Percentiles rank a stretch among this genome's conserved stretches.
Conservation (phyloP, 768 basidiomycete species). For the Termitomyces sp. region DNA sequence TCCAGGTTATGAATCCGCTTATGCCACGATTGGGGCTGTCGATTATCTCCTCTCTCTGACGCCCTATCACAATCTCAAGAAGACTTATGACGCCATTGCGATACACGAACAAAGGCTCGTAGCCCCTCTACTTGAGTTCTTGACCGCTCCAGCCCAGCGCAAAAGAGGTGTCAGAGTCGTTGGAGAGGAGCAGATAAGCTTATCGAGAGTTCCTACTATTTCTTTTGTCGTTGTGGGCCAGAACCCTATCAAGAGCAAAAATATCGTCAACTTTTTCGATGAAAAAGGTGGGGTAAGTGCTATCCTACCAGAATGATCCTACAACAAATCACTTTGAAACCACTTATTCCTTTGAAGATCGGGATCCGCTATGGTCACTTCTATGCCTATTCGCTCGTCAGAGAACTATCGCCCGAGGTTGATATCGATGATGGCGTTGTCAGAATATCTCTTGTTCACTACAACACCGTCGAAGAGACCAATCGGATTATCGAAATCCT, state of each 20-base stretch:
- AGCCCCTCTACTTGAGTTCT: conserved; percentile 46
- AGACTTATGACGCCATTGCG: conserved; percentile 52
- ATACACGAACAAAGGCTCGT: conserved; percentile 56
- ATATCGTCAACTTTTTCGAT: conserved; percentile 63
- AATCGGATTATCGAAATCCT: conserved; percentile 50
- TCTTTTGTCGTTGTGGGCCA: conserved; percentile 65
- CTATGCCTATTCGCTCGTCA: conserved; percentile 64
- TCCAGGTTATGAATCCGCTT: conserved; percentile 67
- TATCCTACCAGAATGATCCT: background rate
- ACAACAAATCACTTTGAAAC: background rate
- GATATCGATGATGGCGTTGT: conserved; percentile 63
- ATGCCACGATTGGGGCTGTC: conserved; percentile 52
- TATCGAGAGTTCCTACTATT: conserved; percentile 57
- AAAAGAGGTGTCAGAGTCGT: conserved; percentile 62
- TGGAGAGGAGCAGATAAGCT: conserved; percentile 43
- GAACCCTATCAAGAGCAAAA: conserved; percentile 49
- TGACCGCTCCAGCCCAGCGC: conserved; percentile 41
- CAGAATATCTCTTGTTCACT: conserved; percentile 72
- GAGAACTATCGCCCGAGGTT: conserved; percentile 46
- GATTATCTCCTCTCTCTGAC: conserved; percentile 61
- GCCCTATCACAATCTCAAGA: conserved; percentile 37
- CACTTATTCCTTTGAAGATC: conserved; percentile 35
- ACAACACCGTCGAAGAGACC: conserved; percentile 72
- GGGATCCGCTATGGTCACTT: conserved; percentile 78
- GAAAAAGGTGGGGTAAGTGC: conserved; percentile 51